Evolutionary conservation across 352 stramenopile species (phyloP).

Genomic region (Phytophthora hybrid): DNA sequence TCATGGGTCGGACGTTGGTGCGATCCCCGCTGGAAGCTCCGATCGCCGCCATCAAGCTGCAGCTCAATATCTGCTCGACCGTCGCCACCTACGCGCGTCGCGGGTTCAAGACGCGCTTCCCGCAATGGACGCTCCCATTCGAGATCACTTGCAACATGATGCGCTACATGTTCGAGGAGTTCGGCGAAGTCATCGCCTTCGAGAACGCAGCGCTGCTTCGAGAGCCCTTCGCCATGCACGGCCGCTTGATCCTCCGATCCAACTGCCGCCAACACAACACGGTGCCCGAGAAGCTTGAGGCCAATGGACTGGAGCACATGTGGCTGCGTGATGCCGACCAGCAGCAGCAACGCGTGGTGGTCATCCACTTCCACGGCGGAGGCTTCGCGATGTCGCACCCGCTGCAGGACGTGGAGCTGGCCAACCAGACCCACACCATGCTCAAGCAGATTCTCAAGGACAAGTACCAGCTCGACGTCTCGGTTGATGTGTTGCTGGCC

Average conservation of each 20-base stretch:
- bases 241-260: conserved; percentile 30
- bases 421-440: conserved; percentile 39
- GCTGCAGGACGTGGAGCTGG: conserved; percentile 35
- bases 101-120: conserved; percentile 27
- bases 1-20: conserved; percentile 31
- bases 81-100: conserved; percentile 20
- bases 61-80: conserved; percentile 30
- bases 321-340: conserved; percentile 31
- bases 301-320: conserved; percentile 32
- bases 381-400: conserved; percentile 37
- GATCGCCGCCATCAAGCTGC: conserved; percentile 29
- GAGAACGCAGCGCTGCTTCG: conserved; percentile 32
- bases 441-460: conserved; percentile 33
- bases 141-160: conserved; percentile 37
- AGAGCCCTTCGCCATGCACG: conserved; percentile 33
- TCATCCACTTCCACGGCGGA: conserved; percentile 36
- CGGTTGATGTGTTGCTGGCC: conserved; percentile 31
- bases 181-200: conserved; percentile 34
- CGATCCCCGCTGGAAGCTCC: conserved; percentile 26
- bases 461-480: conserved; percentile 28
- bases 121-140: conserved; percentile 35
- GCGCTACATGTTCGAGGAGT: conserved; percentile 40
- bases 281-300: conserved; percentile 18
- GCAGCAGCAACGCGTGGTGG: conserved; percentile 29
- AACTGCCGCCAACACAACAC: conserved; percentile 30